Base-by-base conservation (phyloP, 2,329 filamentous ascomycete genomes). In the Pezicula carpinea region DNA sequence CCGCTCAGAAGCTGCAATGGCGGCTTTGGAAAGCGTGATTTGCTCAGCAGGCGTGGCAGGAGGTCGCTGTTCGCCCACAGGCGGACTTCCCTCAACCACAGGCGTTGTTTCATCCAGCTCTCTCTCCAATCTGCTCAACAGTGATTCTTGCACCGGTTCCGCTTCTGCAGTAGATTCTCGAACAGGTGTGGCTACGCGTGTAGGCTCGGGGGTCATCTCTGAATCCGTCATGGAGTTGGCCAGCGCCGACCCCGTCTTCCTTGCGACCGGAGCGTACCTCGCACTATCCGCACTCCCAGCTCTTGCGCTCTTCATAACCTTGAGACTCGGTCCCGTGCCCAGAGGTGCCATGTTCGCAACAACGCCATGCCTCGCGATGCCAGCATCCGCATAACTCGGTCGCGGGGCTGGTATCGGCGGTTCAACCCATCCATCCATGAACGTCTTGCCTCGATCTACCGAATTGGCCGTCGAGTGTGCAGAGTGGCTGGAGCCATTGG, bases 301-400 rank as follows among this genome's bases (percentile, higher is more conserved):
- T 48, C 56, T 61, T 41, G 59, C 55, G 47, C 62, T 63, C 59
- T 69, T 74, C 68, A 82, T 80, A 54, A 82, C 72, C 62, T 80
- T 77, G 40, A 76, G 68, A 18, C 75, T 76, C 11, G 90, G 90
- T 56, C 83, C 74, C 46, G 82, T 77, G 34, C 90, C 90, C 47
- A 96, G 70, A 21, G 90, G 84, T 44, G 83, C 83, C 90, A 95
- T 95, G 59, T 84, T 84, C 66, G 88, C 84, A 49, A 95, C 73
- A 15, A 95, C 87, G 53, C 87, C 87, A 64, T 82, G 80, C 41
- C 85, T 76, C 59, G 85, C 73, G 56, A 93, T 76, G 38, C 86
- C 87, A 33, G 59, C 56, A 63, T 95, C 89, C 71, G 88, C 82
- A 63, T 85, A 95, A 63, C 86, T 92, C 10, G 90, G 75, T 39